Evolutionary conservation across 306 rosid genomes (phyloP).

Genomic region (Purshia tridentata): DNA sequence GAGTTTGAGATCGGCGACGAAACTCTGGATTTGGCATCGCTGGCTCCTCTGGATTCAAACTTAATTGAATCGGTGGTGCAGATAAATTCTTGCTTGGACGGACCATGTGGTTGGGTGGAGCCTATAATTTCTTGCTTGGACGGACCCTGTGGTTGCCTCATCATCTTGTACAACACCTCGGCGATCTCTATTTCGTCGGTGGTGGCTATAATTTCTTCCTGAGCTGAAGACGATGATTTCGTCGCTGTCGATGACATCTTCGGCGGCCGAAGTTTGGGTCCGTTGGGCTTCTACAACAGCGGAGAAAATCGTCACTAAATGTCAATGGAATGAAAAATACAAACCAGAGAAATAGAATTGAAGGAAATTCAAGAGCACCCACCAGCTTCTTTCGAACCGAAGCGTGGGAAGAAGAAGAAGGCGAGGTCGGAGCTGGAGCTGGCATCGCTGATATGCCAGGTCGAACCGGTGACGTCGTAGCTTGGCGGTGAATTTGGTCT

Average conservation of each 20-base stretch:
- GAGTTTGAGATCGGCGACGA: slow-evolving; percentile 80
- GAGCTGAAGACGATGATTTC: slow-evolving; percentile 54
- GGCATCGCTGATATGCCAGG: slow-evolving; percentile 33
- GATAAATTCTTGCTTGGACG: slow-evolving; percentile 58
- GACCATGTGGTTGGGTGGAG: slow-evolving; percentile 74
- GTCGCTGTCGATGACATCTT: slow-evolving; percentile 58
- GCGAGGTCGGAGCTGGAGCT: slow-evolving; percentile 58
- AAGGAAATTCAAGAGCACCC: slow-evolving; percentile 35
- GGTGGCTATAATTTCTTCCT: slow-evolving; percentile 93
- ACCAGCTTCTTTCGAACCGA: slow-evolving; percentile 77
- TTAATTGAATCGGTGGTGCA: slow-evolving; percentile 48
- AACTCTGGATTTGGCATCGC: slow-evolving; percentile 63
- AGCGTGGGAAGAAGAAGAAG: slow-evolving; percentile 83
- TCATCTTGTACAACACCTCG: slow-evolving; percentile 87
- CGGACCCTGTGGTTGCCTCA: slow-evolving; percentile 87
- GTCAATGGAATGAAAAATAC: not conserved
- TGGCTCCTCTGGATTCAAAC: slow-evolving; percentile 46
- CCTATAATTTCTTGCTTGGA: slow-evolving; percentile 54
- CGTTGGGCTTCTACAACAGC: slow-evolving; percentile 65
- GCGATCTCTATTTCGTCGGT: slow-evolving; percentile 99
- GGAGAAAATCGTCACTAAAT: slow-evolving; percentile 33
- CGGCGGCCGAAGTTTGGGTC: slow-evolving; percentile 66
- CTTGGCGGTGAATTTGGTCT: slow-evolving; percentile 66
- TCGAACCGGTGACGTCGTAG: slow-evolving; percentile 83
- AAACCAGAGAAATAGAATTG: not conserved